Percentiles rank a stretch among this genome's conserved stretches.
These are phyloP conservation scores for Naganishia friedmannii DNA, from an alignment of 768 basidiomycete genomes.

Conservation along the genomic window DNA sequence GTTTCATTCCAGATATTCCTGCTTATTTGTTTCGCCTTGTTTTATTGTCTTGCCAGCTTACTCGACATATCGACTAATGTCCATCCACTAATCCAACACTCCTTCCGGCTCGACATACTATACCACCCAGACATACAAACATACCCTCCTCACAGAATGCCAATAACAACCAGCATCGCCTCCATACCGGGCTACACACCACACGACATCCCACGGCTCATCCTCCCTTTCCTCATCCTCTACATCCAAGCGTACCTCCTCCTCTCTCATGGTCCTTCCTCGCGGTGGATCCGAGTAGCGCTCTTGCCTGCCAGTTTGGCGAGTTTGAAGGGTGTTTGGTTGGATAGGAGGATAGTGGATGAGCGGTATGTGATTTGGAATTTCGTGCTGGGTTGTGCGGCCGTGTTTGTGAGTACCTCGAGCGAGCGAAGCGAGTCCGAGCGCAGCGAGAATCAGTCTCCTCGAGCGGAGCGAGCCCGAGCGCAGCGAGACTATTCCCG, in stretches of 20 bases:
- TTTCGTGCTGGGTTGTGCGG: constrained; percentile 30
- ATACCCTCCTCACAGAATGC: neutral
- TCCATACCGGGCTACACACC: constrained; percentile 5
- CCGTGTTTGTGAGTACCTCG: constrained; percentile 26
- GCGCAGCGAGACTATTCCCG: too few species aligned
- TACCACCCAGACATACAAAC: too few species aligned
- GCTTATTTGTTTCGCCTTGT: too few species aligned
- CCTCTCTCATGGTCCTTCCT: constrained; percentile 9
- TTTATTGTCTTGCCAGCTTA: too few species aligned
- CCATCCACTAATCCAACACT: too few species aligned
- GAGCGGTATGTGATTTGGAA: constrained; percentile 26
- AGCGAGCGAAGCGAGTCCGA: too few species aligned
- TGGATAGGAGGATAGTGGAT: constrained; percentile 13
- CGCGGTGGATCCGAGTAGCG: neutral
- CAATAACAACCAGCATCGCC: neutral
- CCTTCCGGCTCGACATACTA: too few species aligned
- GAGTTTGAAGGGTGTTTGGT: constrained; percentile 20
- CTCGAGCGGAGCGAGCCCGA: too few species aligned
- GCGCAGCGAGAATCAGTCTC: too few species aligned
- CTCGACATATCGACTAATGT: too few species aligned
- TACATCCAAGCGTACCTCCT: constrained; percentile 29
- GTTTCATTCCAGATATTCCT: too few species aligned
- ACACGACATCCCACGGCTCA: constrained; percentile 6
- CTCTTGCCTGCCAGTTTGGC: constrained; percentile 21
- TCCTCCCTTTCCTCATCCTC: constrained; percentile 19